Evolutionary conservation across 805 yeast species (phyloP).

Genomic region (Scheffersomyces ergatensis): DNA sequence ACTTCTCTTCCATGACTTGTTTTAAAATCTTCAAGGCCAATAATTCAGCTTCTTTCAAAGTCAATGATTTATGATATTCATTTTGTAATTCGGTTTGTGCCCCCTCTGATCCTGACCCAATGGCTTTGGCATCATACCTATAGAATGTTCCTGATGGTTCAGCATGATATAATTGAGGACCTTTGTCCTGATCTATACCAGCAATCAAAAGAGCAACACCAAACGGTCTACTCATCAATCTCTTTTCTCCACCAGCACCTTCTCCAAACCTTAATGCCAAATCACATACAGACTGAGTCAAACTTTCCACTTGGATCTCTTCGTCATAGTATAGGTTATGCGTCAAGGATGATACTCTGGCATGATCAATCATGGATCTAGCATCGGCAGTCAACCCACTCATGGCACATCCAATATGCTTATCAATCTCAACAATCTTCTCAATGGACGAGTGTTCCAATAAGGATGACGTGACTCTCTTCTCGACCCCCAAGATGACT

Average conservation of each 20-base stretch:
- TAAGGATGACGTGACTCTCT: slow-evolving; percentile 89
- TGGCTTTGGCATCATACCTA: slow-evolving; percentile 97
- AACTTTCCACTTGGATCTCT: slow-evolving; percentile 84
- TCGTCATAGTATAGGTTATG: slow-evolving; percentile 91
- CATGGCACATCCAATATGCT: slow-evolving; percentile 98
- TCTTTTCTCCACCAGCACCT: slow-evolving; percentile 94
- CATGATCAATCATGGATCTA: slow-evolving; percentile 97
- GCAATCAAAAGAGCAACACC: slow-evolving; percentile 97
- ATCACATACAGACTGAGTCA: slow-evolving; percentile 96
- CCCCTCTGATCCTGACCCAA: slow-evolving; percentile 98
- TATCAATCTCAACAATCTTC: slow-evolving; percentile 91
- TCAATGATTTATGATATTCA: slow-evolving; percentile 90
- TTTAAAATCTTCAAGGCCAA: slow-evolving; percentile 84
- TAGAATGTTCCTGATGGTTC: slow-evolving; percentile 99
- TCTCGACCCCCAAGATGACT: slow-evolving; percentile 94
- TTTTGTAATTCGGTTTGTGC: slow-evolving; percentile 97
- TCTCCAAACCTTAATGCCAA: slow-evolving; percentile 95
- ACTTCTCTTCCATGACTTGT: slow-evolving; percentile 98
- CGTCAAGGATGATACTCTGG: slow-evolving; percentile 83
- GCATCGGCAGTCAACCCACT: slow-evolving; percentile 99
- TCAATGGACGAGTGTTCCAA: slow-evolving; percentile 93
- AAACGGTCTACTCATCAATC: slow-evolving; percentile 96
- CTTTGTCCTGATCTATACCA: slow-evolving; percentile 88
- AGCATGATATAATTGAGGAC: slow-evolving; percentile 97
- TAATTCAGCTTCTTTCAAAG: slow-evolving; percentile 89